Percentiles rank a stretch among this genome's conserved stretches.
phyloP scores from a whole-genome alignment of 768 basidiomycete species.

The Panaeolus papilionaceus region DNA sequence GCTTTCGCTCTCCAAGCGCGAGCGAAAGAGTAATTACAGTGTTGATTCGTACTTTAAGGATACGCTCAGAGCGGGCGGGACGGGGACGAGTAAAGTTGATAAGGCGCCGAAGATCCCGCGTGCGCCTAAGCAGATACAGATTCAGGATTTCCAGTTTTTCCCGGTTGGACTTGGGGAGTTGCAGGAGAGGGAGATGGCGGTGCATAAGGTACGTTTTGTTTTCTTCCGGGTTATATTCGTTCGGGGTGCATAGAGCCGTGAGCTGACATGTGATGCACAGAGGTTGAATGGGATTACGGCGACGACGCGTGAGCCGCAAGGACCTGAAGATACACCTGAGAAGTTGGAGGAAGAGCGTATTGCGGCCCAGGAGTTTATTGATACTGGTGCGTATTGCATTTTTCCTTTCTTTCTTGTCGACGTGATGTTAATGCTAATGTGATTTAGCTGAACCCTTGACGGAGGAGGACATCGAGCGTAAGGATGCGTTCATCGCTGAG shows the following conservation, averaged over 20 bases:
- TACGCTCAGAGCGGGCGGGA: constrained; percentile 70
- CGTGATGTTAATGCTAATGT: neutral
- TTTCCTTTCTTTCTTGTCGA: constrained; percentile 32
- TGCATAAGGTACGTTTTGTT: constrained; percentile 70
- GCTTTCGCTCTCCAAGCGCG: constrained; percentile 89
- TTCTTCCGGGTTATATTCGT: too few relatives aligned
- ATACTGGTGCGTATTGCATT: constrained; percentile 62
- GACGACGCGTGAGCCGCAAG: constrained; percentile 66
- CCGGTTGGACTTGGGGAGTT: constrained; percentile 78
- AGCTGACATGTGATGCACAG: too few relatives aligned
- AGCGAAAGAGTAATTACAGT: constrained; percentile 93
- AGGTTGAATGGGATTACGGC: constrained; percentile 71
- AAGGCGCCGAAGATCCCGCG: constrained; percentile 85
- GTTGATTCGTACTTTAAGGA: constrained; percentile 97
- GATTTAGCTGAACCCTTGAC: constrained; percentile 83
- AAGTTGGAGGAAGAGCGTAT: constrained; percentile 81
- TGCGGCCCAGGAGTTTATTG: constrained; percentile 86
- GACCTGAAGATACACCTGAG: constrained; percentile 81
- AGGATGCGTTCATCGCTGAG: constrained; percentile 75
- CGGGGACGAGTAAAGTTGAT: constrained; percentile 66
- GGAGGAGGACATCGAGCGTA: constrained; percentile 84
- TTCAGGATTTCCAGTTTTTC: constrained; percentile 98
- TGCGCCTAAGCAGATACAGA: constrained; percentile 85
- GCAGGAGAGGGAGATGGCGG: constrained; percentile 87
- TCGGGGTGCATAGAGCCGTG: too few relatives aligned